phyloP scores from a whole-genome alignment of 805 yeast species.

The Candida methanosorbosa region DNA sequence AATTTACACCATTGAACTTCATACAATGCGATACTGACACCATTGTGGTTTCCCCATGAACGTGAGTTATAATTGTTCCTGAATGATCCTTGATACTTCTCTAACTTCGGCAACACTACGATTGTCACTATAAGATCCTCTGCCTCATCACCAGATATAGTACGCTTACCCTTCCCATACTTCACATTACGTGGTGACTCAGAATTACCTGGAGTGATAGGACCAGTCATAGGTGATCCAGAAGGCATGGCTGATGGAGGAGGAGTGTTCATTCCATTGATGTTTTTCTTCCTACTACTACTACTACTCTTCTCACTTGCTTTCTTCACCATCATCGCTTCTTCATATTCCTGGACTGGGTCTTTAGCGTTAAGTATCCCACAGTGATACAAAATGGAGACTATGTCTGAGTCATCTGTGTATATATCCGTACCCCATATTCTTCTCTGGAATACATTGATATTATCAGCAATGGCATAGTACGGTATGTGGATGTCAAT shows the following conservation, averaged over 20 bases:
- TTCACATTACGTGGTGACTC: conserved; percentile 23
- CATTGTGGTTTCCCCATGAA: conserved; percentile 74
- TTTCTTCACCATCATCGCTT: conserved; percentile 23
- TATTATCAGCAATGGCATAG: conserved; percentile 28
- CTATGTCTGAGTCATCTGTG: conserved; percentile 87
- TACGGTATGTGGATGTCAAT: conserved; percentile 51
- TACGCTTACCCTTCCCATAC: conserved; percentile 19
- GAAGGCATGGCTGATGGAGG: not conserved
- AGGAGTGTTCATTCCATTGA: no score
- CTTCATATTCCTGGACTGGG: conserved; percentile 23
- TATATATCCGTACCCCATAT: conserved; percentile 92
- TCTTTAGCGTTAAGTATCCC: conserved; percentile 46
- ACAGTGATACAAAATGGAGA: conserved; percentile 65
- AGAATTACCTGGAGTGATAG: conserved; percentile 33
- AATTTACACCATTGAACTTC: conserved; percentile 39
- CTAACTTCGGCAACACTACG: conserved; percentile 59
- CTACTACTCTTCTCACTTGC: conserved; percentile 15
- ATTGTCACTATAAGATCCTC: conserved; percentile 52
- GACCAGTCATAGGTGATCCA: conserved; percentile 3
- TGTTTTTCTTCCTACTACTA: no score
- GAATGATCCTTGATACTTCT: conserved; percentile 54
- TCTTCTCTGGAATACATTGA: conserved; percentile 38
- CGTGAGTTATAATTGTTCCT: conserved; percentile 69
- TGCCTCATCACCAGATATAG: conserved; percentile 14
- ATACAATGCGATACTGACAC: conserved; percentile 61